A percentile compares a stretch with the other conserved stretches of the same genome.
Evolutionary conservation across 768 basidiomycete genomes (phyloP).

Genomic region (Tylopilus felleus): DNA sequence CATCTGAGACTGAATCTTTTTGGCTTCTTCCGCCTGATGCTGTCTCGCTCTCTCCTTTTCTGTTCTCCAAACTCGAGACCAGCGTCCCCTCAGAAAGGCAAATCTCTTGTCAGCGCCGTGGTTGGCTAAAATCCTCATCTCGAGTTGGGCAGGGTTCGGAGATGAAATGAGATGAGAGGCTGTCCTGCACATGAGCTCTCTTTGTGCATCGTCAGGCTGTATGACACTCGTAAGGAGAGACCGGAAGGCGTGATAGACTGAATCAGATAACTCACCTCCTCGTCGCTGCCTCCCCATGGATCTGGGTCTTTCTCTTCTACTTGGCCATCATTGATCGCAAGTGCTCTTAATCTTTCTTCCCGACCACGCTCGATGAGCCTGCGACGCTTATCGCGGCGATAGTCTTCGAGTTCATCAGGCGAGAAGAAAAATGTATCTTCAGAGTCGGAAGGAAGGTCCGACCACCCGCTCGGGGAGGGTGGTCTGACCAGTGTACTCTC

Average conservation of each 20-base stretch:
- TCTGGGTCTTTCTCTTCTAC: constrained; percentile 37
- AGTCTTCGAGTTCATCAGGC: constrained; percentile 62
- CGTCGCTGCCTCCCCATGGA: constrained; percentile 65
- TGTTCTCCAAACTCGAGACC: constrained; percentile 60
- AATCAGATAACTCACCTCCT: constrained; percentile 50
- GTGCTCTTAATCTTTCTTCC: constrained; percentile 63
- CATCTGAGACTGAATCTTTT: constrained; percentile 11
- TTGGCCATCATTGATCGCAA: constrained; percentile 42
- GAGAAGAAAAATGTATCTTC: constrained; percentile 85
- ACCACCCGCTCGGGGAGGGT: constrained; percentile 66
- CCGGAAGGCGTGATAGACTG: background rate
- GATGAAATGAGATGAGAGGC: constrained; percentile 65
- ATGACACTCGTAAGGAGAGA: constrained; percentile 9
- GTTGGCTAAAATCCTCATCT: constrained; percentile 87
- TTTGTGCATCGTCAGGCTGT: constrained; percentile 59
- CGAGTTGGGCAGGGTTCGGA: constrained; percentile 76
- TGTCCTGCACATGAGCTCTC: constrained; percentile 70
- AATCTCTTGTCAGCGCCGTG: constrained; percentile 77
- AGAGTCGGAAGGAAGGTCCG: constrained; percentile 77
- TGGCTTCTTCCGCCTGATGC: constrained; percentile 21
- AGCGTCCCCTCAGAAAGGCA: constrained; percentile 76
- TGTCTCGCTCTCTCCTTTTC: constrained; percentile 47
- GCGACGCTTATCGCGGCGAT: constrained; percentile 64
- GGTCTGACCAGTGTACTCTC: constrained; percentile 16
- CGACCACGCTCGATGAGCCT: constrained; percentile 54